Conservation (phyloP, 2,329 filamentous ascomycete genomes). For the Ascomycota sp. region DNA sequence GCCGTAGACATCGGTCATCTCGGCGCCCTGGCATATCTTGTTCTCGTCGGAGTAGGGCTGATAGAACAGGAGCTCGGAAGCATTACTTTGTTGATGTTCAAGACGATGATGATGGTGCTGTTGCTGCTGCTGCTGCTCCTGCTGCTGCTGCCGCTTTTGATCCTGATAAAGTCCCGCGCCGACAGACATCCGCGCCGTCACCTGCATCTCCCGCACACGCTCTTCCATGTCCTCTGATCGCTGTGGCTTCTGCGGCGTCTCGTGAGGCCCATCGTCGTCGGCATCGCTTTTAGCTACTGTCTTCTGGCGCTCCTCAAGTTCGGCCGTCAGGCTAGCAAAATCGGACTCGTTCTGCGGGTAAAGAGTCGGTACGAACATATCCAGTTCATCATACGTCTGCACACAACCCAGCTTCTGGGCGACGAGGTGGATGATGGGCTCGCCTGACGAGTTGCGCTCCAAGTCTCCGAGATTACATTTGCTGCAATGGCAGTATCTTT, state of each 20-base stretch:
- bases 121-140: background rate
- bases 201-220: too few relatives aligned
- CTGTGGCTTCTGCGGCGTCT: background rate
- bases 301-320: conserved; percentile 25
- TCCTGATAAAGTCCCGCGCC: too few relatives aligned
- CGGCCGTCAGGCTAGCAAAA: conserved; percentile 32
- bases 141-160: background rate
- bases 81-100: too few relatives aligned
- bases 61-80: too few relatives aligned
- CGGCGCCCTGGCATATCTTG: too few relatives aligned
- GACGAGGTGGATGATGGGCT: conserved; percentile 45
- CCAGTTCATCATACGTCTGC: conserved; percentile 38
- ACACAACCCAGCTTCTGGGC: conserved; percentile 44
- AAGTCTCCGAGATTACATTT: conserved; percentile 45
- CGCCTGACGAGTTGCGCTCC: conserved; percentile 39
- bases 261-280: too few relatives aligned
- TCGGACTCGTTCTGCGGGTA: conserved; percentile 43
- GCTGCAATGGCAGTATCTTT: too few relatives aligned
- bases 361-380: conserved; percentile 34
- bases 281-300: background rate
- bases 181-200: too few relatives aligned
- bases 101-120: background rate
- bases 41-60: too few relatives aligned
- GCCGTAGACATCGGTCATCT: too few relatives aligned
- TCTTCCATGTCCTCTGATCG: too few relatives aligned